Evolutionary conservation across 2,329 filamentous ascomycete species (phyloP), one percentile per base, ranked within the genome.

Genomic region (Aureobasidium sp.): DNA sequence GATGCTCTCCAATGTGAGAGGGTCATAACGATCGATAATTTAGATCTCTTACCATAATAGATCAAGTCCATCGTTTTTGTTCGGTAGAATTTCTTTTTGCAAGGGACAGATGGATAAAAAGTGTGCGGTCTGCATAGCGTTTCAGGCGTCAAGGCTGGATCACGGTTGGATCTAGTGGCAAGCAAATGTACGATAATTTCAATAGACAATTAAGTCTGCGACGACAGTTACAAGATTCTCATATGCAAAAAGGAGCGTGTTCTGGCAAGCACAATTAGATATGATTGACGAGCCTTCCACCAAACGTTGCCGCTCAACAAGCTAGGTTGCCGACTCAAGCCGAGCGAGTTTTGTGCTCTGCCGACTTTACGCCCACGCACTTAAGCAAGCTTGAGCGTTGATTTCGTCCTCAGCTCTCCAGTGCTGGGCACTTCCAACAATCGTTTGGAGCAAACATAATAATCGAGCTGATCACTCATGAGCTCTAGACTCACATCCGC

Each of bases 151-250:
- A 9, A 37, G 53, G 34, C 55, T 59, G 32, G 55, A 48, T 59
- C 34, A 39, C 29, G 55, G 24, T 59, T 39, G 32, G 29, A 59
- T 59, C 55, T 59, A 43, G 55, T 59, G 43, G 43, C 43, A 39
- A 59, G 55, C 43, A 59, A 59, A 47, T 59, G 55, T 59, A 59
- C 55, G 43, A 59, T 59, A 59, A 43, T 32, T 32, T 8, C 24
- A 32, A 41, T 20, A 17, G 20, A 39, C 20, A 26, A 1, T 27
- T 20, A 15, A 26, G 50, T 52, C 50, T 52, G 12, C 13, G 13
- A 37, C 34, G 20, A 39, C 50, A 26, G 17, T 26, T 17, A 26
- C 20, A 26, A 52, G 27, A 24, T 37, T 24, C 26, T 4, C 29
- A 10, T 13, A 8, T n/a, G 5, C 17, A n/a, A 8, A 24, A 10